Evolutionary conservation across 2,329 filamentous ascomycete genomes (phyloP), one percentile per base, ranked within the genome.

Genomic region (Aspergillus arachidicola): DNA sequence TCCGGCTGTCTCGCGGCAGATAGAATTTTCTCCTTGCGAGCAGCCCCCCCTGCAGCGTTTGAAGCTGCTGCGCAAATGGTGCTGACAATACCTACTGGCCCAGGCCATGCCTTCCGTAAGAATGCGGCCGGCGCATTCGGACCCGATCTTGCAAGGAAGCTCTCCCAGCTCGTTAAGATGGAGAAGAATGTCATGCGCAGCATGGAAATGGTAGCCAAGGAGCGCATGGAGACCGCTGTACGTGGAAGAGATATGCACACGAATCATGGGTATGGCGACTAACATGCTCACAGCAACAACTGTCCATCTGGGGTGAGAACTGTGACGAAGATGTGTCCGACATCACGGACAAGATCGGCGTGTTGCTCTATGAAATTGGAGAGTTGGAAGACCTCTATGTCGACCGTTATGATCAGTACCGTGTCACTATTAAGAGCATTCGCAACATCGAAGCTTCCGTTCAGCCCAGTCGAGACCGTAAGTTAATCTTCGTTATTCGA

Each of bases 161-260:
- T 99, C 66, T 93, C 94, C 46, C 92, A 96, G 83, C 87, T 99
- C 59, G 95, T 99, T 68, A 99, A 99, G 88, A 99, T 99, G 95
- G 95, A 99, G 84, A 99, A 99, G 89, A 98, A 99, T 78, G 92
- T 97, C 62, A 99, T 99, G 95, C 93, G 95, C 80, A 97, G 93
- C 78, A 89, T 98, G 86, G 95, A 99, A 79, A 86, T 93, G 57
- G 95, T 98, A 59, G 93, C 93, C 53, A 90, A 93, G 75, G 95
- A 99, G 85, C 90, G 95, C 73, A 98, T 98, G 93, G 95, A 98
- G 75, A 94, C 97, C 70, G 95, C 95, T 75, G 93, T 97, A 91
- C 75, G 92, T 86, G 41, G 48, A 16, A 38, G 5, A 10, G 30
- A 32, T n/a, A n/a, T 34, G 28, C 26, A 28, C 14, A 41, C 9